phyloP scores from a whole-genome alignment of 2,329 filamentous ascomycete genomes.

The Chaetomium globosum region DNA sequence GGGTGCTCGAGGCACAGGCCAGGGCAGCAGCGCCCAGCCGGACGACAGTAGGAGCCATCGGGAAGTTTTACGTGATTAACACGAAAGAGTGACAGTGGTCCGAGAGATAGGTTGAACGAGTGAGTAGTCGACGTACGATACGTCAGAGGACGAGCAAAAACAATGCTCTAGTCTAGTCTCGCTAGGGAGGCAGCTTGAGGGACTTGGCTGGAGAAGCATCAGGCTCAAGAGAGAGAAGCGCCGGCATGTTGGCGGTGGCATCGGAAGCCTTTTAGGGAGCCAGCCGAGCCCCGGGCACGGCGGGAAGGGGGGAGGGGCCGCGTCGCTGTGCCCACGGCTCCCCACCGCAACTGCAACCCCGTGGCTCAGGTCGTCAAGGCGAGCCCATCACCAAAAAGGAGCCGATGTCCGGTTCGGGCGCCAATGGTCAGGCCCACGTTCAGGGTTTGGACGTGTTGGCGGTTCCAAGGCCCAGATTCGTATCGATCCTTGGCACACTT shows the following conservation, averaged over 20 bases:
- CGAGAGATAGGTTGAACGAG: constrained; percentile 28
- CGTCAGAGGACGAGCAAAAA: constrained; percentile 48
- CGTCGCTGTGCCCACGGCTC: not conserved
- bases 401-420: constrained; percentile 17
- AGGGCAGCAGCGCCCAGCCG: constrained; percentile 46
- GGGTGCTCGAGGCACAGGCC: constrained; percentile 41
- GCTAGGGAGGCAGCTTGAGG: constrained; percentile 37
- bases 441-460: constrained; percentile 7
- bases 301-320: not conserved
- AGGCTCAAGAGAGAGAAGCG: constrained; percentile 24
- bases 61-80: constrained; percentile 26
- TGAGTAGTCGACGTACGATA: constrained; percentile 50
- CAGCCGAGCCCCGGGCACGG: not conserved
- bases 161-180: constrained; percentile 40
- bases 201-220: constrained; percentile 29
- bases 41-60: constrained; percentile 49
- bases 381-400: constrained; percentile 6
- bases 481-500: constrained; percentile 19
- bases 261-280: constrained; percentile 21
- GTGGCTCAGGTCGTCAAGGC: not conserved
- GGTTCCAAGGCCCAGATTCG: constrained; percentile 23
- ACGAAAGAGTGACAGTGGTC: constrained; percentile 42
- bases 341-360: not conserved
- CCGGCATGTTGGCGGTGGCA: constrained; percentile 12
- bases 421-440: constrained; percentile 16